Base-by-base conservation (phyloP, 1,284 basidiomycete genomes). In the Moniliophthora roreri region DNA sequence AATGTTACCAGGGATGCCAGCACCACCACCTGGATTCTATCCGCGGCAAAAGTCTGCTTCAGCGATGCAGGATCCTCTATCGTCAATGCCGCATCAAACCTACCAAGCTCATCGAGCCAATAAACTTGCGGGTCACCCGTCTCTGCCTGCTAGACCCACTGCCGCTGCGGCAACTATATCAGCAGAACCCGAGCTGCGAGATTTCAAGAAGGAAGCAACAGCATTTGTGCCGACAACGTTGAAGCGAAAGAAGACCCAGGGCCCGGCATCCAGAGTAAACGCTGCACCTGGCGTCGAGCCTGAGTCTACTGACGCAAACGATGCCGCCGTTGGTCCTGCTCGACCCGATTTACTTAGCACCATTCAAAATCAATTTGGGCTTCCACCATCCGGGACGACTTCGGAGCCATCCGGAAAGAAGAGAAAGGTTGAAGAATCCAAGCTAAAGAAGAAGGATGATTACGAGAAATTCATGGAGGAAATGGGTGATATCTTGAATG, bases 121-220 rank as follows among this genome's bases (percentile, higher is more conserved):
- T 45, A 75, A 68, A 52, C 38, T 61, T 28, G 48, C 58, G 36
- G 55, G 60, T 20, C 59, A 65, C 57, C 72, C 70, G 38, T 70
- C 76, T 10, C 67, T 76, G 7, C 79, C 80, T 36, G 59, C 69
- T 3, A 80, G 77, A 55, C 78, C 77, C 13, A 62, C 65, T 60
- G 60, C 71, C 32, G 71, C 75, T 0, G 70, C 78, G 6, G 91
- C 91, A 1, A 89, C 82, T 1, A 84, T 96, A 51, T 86, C 82
- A 15, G 93, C 93, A 1, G 92, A 77, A 46, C 93, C 95, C 1
- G 79, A 93, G 63, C 69, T 98, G 42, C 87, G 94, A 20, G 91
- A 98, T 67, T 77, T 97, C 59, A 93, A 93, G 73, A 94, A 93
- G 68, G 94, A 98, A 67, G 85, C 89, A 7, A 95, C 92, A 0